Evolutionary conservation across 2,329 filamentous ascomycete species (phyloP).

Genomic region (Botrytis cinerea): DNA sequence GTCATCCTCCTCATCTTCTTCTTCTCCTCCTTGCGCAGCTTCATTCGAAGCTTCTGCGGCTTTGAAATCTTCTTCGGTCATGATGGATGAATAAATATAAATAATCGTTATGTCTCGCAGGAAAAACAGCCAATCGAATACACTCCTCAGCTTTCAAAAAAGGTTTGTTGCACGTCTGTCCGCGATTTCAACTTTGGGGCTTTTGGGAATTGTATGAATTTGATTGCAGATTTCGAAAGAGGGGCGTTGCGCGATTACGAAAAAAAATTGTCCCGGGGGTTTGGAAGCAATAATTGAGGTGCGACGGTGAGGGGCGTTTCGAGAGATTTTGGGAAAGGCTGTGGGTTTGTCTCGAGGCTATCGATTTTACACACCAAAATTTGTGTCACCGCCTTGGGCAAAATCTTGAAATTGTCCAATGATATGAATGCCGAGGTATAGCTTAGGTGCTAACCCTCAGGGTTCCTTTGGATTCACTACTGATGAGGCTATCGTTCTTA

Average conservation of each 20-base stretch:
- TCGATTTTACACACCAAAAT: neutral
- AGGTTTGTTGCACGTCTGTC: neutral
- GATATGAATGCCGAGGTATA: neutral
- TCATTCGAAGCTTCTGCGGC: neutral
- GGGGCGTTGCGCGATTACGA: neutral
- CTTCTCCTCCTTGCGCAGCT: neutral
- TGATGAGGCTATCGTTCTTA: neutral
- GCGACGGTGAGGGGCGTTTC: neutral
- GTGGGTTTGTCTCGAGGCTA: neutral
- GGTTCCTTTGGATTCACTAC: neutral
- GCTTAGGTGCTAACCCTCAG: neutral
- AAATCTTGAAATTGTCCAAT: neutral
- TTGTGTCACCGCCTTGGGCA: neutral
- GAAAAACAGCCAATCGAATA: neutral
- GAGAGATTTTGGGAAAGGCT: neutral
- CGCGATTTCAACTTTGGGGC: neutral
- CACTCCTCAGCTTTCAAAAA: neutral
- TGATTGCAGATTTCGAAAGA: neutral
- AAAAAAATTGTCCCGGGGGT: neutral
- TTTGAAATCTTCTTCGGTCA: neutral
- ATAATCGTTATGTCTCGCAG: neutral
- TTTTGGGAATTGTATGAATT: neutral
- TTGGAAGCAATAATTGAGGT: neutral
- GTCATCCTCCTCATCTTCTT: slow-evolving; percentile 66
- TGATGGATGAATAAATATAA: neutral